Base-by-base conservation (phyloP, 2,329 filamentous ascomycete genomes). In the Diaporthe aspalathi region DNA sequence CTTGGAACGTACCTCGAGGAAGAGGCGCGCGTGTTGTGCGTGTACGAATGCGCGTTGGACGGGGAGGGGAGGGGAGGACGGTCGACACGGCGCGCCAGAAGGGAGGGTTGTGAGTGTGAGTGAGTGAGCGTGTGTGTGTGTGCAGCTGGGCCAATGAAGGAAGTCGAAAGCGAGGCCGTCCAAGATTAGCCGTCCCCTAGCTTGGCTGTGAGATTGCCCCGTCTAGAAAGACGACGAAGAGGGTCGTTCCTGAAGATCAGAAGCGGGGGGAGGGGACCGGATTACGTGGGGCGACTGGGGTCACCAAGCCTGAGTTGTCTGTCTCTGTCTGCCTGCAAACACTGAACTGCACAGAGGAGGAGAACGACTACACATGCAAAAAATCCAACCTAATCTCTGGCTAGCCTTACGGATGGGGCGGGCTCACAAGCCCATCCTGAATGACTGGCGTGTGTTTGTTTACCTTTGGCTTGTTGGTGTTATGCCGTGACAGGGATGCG, bases 241-340 rank as follows among this genome's bases (percentile, higher is more conserved):
- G 66, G 70, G 66, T 71, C 70, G 70, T 69, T 54, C 70, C 70
- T 71, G 70, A 69, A 38, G 70, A 53, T 63, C 54, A 60, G 66
- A 49, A 60, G 53, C 32, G 38, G 67, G 32, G 38, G 66, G 43
- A 57, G 52, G 53, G 29, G 32, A 57, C 53, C 24, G 32, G n/a
- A 22, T 60, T 60, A 16, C 67, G 67, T 60, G 70, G 70, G 57
- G 57, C 50, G 50, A 32, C 60, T 43, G 66, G 62, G 52, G 57
- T n/a, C n/a, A n/a, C n/a, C n/a, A n/a, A n/a, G n/a, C n/a, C n/a
- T n/a, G n/a, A n/a, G n/a, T n/a, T n/a, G n/a, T n/a, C n/a, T n/a
- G n/a, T n/a, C n/a, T n/a, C n/a, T n/a, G n/a, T n/a, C n/a, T n/a
- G n/a, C n/a, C n/a, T n/a, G n/a, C n/a, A n/a, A n/a, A n/a, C n/a